phyloP scores from a whole-genome alignment of 2,329 filamentous ascomycete genomes.

The Claviceps sp. region DNA sequence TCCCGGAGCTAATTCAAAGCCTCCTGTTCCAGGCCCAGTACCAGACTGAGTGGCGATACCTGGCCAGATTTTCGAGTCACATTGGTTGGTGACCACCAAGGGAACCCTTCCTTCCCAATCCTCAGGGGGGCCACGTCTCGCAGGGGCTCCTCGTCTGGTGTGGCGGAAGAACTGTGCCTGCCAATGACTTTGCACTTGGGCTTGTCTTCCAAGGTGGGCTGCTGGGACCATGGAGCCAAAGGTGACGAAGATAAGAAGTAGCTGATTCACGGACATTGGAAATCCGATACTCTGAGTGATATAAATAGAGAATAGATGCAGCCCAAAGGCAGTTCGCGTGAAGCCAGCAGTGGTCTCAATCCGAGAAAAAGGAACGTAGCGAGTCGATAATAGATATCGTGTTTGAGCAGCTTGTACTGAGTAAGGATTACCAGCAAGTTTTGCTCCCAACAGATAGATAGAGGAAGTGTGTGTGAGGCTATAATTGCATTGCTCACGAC shows the following conservation, averaged over 20 bases:
- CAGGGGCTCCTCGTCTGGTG: slow-evolving; percentile 12
- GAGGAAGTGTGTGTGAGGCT: not conserved
- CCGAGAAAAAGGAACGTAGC: not conserved
- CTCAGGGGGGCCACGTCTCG: slow-evolving; percentile 19
- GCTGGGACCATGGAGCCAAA: slow-evolving; percentile 11
- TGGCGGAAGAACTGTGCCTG: slow-evolving; percentile 16
- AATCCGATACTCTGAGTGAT: not conserved
- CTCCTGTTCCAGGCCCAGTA: slow-evolving; percentile 49
- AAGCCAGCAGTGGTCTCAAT: not conserved
- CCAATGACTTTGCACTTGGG: slow-evolving; percentile 11
- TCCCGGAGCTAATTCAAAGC: slow-evolving; percentile 52
- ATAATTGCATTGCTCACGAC: not conserved
- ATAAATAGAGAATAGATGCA: not conserved
- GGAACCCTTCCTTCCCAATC: slow-evolving; percentile 33
- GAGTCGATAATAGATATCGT: not conserved
- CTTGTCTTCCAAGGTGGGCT: slow-evolving; percentile 7
- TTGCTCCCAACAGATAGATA: not conserved
- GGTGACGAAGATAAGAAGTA: slow-evolving; percentile 11
- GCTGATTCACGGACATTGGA: slow-evolving; percentile 10
- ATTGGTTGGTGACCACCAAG: slow-evolving; percentile 58
- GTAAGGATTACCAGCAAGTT: not conserved
- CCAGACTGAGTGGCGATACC: slow-evolving; percentile 63
- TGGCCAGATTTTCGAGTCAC: slow-evolving; percentile 59
- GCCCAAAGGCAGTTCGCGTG: not conserved
- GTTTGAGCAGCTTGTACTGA: not conserved